Base-by-base conservation (phyloP, 1,139 yeast genomes). In the Taphrina confusa region DNA sequence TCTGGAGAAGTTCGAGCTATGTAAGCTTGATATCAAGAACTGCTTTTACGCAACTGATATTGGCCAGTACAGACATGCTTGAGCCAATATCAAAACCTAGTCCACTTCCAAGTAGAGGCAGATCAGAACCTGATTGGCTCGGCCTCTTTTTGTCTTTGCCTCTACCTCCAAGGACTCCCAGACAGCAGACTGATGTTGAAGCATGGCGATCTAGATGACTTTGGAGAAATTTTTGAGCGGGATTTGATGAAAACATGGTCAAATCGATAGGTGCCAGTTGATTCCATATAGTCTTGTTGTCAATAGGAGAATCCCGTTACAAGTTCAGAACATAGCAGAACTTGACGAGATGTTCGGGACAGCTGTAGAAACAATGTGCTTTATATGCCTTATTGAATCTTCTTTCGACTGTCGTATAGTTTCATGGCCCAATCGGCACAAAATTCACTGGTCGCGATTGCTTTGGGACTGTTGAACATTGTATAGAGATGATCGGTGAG, bases 371-470 rank as follows among this genome's bases (percentile, higher is more conserved):
- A n/a, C n/a, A n/a, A n/a, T 30, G 9, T 30, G 33, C 33, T 9
- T 30, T 12, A 12, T 30, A 12, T 30, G 11, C 33, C 27, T 49
- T 22, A 22, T 31, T 36, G 46, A 28, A 9, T 28, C 46, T 37
- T 47, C 11, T 37, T 34, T 14, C 23, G 22, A 23, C 27, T 16
- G 9, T 12, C 11, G 33, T 12, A n/a, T 12, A 49, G 20, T 3
- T 33, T 37, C 30, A 28, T 9, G 9, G 49, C 44, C 58, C 58
- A 54, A 20, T 42, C 58, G 22, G 51, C 51, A 22, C 45, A 44
- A 11, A 34, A 14, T 14, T 42, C 27, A 34, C 40, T 36, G 1
- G 34, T 30, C 11, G 58, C 58, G 14, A 54, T 34, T 5, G 58
- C 31, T 12, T 37, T 45, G 11, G 40, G 37, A 25, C 51, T 44